phyloP scores from a whole-genome alignment of 164 flowering plant genomes.

The Vitis rupestris region DNA sequence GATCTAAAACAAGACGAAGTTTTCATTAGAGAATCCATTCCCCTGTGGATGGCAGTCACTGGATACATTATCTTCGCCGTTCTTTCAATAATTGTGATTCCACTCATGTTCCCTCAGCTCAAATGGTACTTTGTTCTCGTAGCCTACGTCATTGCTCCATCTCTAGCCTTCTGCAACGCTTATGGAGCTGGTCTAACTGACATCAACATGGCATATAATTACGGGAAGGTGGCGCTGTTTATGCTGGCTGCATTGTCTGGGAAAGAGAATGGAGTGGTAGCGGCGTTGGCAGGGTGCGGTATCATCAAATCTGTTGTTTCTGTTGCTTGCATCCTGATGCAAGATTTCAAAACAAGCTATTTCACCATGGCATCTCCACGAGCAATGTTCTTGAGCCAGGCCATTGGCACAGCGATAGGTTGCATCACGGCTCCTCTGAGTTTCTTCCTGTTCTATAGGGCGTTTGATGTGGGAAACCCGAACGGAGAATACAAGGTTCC shows the following conservation, averaged over 20 bases:
- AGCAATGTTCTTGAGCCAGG: slow-evolving; percentile 60
- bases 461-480: slow-evolving; percentile 71
- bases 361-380: slow-evolving; percentile 51
- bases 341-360: slow-evolving; percentile 62
- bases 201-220: slow-evolving; percentile 64
- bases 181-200: slow-evolving; percentile 70
- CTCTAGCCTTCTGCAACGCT: slow-evolving; percentile 67
- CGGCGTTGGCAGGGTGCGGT: slow-evolving; percentile 56
- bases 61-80: slow-evolving; percentile 42
- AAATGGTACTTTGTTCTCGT: slow-evolving; percentile 58
- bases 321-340: slow-evolving; percentile 57
- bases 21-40: slow-evolving; percentile 50
- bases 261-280: slow-evolving; percentile 49
- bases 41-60: slow-evolving; percentile 41
- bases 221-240: slow-evolving; percentile 62
- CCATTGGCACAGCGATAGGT: slow-evolving; percentile 52
- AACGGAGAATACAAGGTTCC: slow-evolving; percentile 65
- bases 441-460: slow-evolving; percentile 65
- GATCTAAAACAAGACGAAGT: slow-evolving; percentile 33
- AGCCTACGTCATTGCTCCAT: slow-evolving; percentile 56
- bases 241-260: slow-evolving; percentile 46
- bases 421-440: slow-evolving; percentile 44
- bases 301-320: slow-evolving; percentile 58
- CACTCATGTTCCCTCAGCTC: slow-evolving; percentile 55
- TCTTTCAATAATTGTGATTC: slow-evolving; percentile 36